Evolutionary conservation across 805 yeast genomes (phyloP), one percentile per base, ranked within the genome.

Genomic region (Candida patagonica): DNA sequence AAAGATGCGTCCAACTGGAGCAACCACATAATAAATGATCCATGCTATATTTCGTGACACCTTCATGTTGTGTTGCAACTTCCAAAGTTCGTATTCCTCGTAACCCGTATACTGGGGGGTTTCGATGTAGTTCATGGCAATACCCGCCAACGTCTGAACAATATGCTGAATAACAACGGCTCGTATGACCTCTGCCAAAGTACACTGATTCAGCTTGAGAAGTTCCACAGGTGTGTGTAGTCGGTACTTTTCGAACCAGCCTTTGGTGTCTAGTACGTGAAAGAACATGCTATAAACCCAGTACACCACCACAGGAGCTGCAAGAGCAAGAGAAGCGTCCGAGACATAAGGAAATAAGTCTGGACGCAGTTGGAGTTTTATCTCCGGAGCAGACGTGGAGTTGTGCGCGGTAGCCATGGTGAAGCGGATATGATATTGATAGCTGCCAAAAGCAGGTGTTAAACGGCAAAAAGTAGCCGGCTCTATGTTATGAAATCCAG

Each of bases 151-250:
- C 2, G 92, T 71, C 65, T 92, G 98, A 42, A 89, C 71, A 10
- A 78, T 44, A 58, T 92, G 98, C 66, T 92, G 97, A 24, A 82
- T 50, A 5, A 85, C 52, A 34, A 92, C 98, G 48, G 88, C 96
- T 44, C 73, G 65, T 13, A 92, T 52, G 8, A 92, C 97, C 34
- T 80, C 82, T 4, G 53, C 38, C 40, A 77, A 61, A 0, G 83
- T 55, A 5, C 85, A 96, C 55, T 76, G 83, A 60, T 92, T 92
- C 49, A 92, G 73, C 37, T 72, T 57, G 24, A 67, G 52, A 42
- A 86, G 85, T 57, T 89, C 97, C 51, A 81, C 94, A 27, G 88
- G 78, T 16, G 97, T 88, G 59, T 92, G 98, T 38, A 92, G 86
- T 49, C 97, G 71, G 63, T 84, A 86, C 56, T 71, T 66, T 53